phyloP scores from a whole-genome alignment of 305 asterid species.

The Fraxinus greggii region DNA sequence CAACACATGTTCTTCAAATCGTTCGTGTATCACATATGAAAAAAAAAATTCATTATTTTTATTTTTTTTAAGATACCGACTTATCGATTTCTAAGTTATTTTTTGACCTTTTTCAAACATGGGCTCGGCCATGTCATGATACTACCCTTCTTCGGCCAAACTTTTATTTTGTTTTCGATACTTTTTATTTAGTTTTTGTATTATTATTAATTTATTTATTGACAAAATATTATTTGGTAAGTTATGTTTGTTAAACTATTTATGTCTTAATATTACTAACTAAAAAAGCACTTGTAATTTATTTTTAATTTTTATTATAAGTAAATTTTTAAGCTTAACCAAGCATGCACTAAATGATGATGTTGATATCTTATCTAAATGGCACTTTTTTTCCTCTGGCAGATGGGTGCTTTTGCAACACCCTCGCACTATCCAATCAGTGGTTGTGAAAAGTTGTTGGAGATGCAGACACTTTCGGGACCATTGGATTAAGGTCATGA shows the following conservation, averaged over 20 bases:
- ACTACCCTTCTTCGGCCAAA: not conserved
- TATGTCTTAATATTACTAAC: not conserved
- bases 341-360: not conserved
- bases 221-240: not conserved
- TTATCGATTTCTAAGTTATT: no score
- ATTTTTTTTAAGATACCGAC: no score
- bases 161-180: no score
- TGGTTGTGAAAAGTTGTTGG: slow-evolving; percentile 14
- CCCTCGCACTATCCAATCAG: slow-evolving; percentile 15
- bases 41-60: no score
- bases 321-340: not conserved
- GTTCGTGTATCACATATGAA: not conserved
- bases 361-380: not conserved
- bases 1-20: not conserved
- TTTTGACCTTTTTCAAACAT: not conserved
- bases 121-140: not conserved
- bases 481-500: slow-evolving; percentile 15
- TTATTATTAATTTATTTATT: no score
- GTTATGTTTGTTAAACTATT: not conserved
- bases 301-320: no score
- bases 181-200: no score
- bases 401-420: not conserved
- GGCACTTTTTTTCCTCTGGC: not conserved
- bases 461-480: slow-evolving; percentile 29
- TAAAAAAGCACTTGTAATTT: not conserved